Percentiles rank a stretch among this genome's conserved stretches.
These are phyloP conservation scores for Epichloe bromicola DNA, from an alignment of 2,329 filamentous ascomycete species.

Conservation along the genomic window DNA sequence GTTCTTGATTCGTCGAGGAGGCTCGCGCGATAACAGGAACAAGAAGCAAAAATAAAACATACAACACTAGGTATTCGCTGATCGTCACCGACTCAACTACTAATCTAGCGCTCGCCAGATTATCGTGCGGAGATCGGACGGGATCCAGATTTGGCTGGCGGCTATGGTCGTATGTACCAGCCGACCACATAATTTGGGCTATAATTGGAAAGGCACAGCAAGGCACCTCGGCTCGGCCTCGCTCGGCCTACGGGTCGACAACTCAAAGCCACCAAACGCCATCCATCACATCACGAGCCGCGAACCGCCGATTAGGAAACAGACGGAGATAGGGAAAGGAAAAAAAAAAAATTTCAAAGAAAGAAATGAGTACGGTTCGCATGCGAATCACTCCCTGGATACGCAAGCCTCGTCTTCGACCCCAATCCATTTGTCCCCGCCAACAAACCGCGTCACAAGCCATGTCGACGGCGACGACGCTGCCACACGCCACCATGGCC, in stretches of 20 bases:
- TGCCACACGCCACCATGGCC: slow-evolving; percentile 11
- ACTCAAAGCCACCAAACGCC: neutral
- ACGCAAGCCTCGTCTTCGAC: neutral
- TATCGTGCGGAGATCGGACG: slow-evolving; percentile 10
- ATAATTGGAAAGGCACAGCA: neutral
- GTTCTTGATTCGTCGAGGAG: too few species aligned
- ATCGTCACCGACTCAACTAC: too few species aligned
- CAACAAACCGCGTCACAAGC: neutral
- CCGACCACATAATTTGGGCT: too few species aligned
- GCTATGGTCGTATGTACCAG: slow-evolving; percentile 11
- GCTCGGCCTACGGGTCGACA: too few species aligned
- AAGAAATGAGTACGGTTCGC: neutral
- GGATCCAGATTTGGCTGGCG: slow-evolving; percentile 9
- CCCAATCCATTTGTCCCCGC: neutral
- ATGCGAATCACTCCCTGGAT: neutral
- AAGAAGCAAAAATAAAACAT: neutral
- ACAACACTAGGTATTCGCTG: slow-evolving; percentile 7
- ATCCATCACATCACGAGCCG: too few species aligned
- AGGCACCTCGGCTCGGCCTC: neutral
- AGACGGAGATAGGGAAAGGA: too few species aligned
- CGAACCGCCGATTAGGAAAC: too few species aligned
- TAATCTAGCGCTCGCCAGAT: slow-evolving; percentile 8
- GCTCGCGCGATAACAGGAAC: neutral
- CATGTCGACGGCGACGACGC: slow-evolving; percentile 4
- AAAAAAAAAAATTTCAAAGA: too few species aligned